These are phyloP conservation scores for Nicotiana attenuata DNA, from an alignment of 257 asterid species.

Conservation along the genomic window DNA sequence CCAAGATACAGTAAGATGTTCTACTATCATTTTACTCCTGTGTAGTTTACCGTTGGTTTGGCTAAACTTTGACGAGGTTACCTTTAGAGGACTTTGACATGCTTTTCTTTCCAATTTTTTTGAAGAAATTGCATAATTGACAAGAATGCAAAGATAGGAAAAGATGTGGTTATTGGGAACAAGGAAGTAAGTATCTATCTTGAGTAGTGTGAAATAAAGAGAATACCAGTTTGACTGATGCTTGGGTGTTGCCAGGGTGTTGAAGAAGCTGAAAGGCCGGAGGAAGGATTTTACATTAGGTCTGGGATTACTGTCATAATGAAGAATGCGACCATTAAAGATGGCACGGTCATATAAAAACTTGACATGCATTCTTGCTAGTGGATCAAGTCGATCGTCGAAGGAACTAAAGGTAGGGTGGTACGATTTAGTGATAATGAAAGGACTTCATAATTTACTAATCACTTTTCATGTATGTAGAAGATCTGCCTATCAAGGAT, in stretches of 20 bases:
- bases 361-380: slow-evolving; percentile 26
- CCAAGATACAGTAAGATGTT: slow-evolving; percentile 61
- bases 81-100: not conserved
- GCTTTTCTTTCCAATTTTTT: slow-evolving; percentile 12
- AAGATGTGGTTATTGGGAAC: slow-evolving; percentile 70
- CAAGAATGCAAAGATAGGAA: slow-evolving; percentile 94
- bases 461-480: not conserved
- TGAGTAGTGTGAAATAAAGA: not conserved
- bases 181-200: slow-evolving; percentile 61
- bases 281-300: slow-evolving; percentile 78
- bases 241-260: slow-evolving; percentile 42
- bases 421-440: not conserved
- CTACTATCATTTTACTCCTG: not conserved
- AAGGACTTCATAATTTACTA: not conserved
- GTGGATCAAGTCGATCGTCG: not conserved
- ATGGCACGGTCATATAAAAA: slow-evolving; percentile 61
- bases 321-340: slow-evolving; percentile 79
- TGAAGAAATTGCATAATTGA: slow-evolving; percentile 86
- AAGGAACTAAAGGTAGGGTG: slow-evolving; percentile 3
- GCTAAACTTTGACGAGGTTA: not conserved
- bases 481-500: not conserved
- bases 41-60: not conserved
- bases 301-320: slow-evolving; percentile 77
- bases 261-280: slow-evolving; percentile 73
- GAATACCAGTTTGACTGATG: not conserved